phyloP scores from a whole-genome alignment of 345 rosid genomes.

The Microcos paniculata region DNA sequence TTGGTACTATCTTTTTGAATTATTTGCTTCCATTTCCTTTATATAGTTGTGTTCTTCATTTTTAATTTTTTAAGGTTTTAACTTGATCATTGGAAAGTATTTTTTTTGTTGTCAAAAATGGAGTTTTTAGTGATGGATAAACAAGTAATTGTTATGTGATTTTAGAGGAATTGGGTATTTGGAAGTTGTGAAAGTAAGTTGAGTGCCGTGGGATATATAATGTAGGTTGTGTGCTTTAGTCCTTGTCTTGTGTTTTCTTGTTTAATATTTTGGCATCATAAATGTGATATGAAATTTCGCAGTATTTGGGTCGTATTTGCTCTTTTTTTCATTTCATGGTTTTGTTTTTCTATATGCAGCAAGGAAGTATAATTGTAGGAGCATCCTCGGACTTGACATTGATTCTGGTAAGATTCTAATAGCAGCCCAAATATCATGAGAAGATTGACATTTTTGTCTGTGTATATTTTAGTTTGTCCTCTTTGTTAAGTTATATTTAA shows the following conservation, averaged over 20 bases:
- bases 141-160: not conserved
- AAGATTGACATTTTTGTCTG: not conserved
- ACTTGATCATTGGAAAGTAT: not conserved
- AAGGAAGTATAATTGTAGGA: constrained; percentile 67
- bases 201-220: not conserved
- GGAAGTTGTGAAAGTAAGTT: not conserved
- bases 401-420: constrained; percentile 69
- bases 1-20: constrained; percentile 44
- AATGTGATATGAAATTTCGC: not conserved
- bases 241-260: not conserved
- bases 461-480: not conserved
- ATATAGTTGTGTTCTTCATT: not conserved
- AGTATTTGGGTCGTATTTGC: not conserved
- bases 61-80: not conserved
- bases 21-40: not conserved
- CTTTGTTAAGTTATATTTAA: not conserved
- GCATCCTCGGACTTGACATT: constrained; percentile 86
- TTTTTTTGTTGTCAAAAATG: not conserved
- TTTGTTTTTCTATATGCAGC: constrained; percentile 48
- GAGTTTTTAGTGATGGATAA: not conserved
- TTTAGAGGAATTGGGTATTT: not conserved
- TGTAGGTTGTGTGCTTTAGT: not conserved
- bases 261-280: not conserved
- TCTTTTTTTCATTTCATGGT: not conserved
- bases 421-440: not conserved